Percentiles rank a stretch among this genome's conserved stretches.
Evolutionary conservation across 2,329 filamentous ascomycete species (phyloP).

Genomic region (Periconia sp.): DNA sequence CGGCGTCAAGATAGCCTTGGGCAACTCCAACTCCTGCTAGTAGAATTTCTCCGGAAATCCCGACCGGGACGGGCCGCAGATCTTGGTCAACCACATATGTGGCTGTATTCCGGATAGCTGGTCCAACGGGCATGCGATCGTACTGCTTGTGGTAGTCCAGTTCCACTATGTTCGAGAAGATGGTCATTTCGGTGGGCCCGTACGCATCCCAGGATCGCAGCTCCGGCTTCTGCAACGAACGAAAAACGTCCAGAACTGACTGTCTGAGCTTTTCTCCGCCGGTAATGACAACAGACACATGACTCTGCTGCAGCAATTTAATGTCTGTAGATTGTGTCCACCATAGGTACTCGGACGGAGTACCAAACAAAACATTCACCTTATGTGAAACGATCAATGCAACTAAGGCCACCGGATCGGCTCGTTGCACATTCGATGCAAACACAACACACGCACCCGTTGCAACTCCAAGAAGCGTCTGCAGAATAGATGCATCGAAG

Average conservation of each 20-base stretch:
- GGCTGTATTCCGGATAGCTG: constrained; percentile 7
- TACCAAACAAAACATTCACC: constrained; percentile 48
- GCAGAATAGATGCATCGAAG: constrained; percentile 51
- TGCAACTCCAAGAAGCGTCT: constrained; percentile 51
- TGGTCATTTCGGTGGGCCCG: constrained; percentile 24
- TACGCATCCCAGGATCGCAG: constrained; percentile 20
- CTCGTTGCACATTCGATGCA: constrained; percentile 33
- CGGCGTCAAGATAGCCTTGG: constrained; percentile 41
- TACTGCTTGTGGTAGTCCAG: constrained; percentile 7
- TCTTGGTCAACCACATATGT: constrained; percentile 51
- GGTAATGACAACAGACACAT: constrained; percentile 38
- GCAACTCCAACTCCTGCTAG: constrained; percentile 49
- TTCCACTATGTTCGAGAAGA: background rate
- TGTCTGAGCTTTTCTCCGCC: constrained; percentile 26
- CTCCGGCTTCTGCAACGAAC: background rate
- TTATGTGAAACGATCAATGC: constrained; percentile 43
- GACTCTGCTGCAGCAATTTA: constrained; percentile 16
- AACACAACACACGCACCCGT: constrained; percentile 49
- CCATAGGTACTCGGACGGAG: constrained; percentile 50
- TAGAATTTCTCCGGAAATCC: constrained; percentile 51
- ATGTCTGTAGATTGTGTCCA: constrained; percentile 25
- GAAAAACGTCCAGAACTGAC: constrained; percentile 6
- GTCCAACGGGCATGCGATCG: constrained; percentile 15
- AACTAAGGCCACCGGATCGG: constrained; percentile 44
- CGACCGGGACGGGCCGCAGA: constrained; percentile 46